Percentiles rank a stretch among this genome's conserved stretches.
Conservation (phyloP, 2,329 filamentous ascomycete genomes). For the Arthrobotrys sinensis region DNA sequence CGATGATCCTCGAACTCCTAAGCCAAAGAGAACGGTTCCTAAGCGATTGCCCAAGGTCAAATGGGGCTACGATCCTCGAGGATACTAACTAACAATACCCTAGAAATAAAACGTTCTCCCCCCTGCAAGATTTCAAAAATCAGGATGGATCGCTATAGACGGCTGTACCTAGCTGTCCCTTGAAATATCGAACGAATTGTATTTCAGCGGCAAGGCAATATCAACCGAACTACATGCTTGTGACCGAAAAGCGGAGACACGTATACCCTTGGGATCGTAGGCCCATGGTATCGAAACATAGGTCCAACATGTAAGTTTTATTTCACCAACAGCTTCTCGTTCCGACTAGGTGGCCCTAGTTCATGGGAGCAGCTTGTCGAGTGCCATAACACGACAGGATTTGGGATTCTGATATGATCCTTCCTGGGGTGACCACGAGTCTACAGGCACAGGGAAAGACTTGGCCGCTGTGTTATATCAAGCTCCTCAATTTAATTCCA, state of each 20-base stretch:
- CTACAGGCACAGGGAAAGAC: not conserved
- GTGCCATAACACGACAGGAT: not conserved
- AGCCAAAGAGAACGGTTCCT: conserved; percentile 26
- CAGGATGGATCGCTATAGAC: not conserved
- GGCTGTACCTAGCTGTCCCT: not conserved
- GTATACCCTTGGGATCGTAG: not conserved
- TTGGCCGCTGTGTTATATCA: too few species aligned
- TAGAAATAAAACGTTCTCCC: conserved; percentile 19
- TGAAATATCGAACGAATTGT: not conserved
- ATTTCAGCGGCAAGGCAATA: not conserved
- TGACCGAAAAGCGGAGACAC: not conserved
- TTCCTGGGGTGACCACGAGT: not conserved
- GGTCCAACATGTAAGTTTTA: conserved; percentile 12
- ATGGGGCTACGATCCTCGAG: conserved; percentile 1
- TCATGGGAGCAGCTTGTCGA: conserved; percentile 10
- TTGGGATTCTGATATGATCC: not conserved
- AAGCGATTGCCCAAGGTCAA: conserved; percentile 13
- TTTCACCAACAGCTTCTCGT: conserved; percentile 22
- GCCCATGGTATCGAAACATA: conserved; percentile 46
- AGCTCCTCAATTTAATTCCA: not conserved
- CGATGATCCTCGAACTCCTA: not conserved
- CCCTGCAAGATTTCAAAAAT: not conserved
- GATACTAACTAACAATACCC: not conserved
- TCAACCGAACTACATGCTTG: not conserved
- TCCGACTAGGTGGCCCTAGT: not conserved